Evolutionary conservation across 2,329 filamentous ascomycete species (phyloP).

Genomic region (Ophiostoma perfectum): DNA sequence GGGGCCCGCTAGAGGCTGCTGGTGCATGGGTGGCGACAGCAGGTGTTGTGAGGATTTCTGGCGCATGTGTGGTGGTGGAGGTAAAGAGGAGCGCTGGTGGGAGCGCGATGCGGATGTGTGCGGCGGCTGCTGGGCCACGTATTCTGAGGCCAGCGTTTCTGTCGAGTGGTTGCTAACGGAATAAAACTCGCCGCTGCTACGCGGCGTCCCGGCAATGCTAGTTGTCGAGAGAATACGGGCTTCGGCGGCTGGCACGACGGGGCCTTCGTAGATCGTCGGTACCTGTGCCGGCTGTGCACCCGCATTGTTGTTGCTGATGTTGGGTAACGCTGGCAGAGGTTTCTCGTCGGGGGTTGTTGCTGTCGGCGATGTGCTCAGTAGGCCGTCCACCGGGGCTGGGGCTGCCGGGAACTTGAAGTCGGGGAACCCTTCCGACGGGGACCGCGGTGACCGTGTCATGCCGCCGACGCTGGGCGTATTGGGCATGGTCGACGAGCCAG

Average conservation of each 20-base stretch:
- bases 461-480: conserved; percentile 40
- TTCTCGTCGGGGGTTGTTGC: conserved; percentile 26
- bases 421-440: conserved; percentile 43
- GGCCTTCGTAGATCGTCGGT: conserved; percentile 47
- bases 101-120: conserved; percentile 36
- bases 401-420: conserved; percentile 51
- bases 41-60: conserved; percentile 36
- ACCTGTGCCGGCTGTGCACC: conserved; percentile 28
- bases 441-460: conserved; percentile 37
- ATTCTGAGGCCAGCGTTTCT: conserved; percentile 88
- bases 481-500: conserved; percentile 41
- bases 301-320: not conserved
- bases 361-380: not conserved
- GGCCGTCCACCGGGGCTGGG: not conserved
- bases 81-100: conserved; percentile 29
- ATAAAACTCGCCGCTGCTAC: conserved; percentile 93
- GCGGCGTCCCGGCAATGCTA: conserved; percentile 71
- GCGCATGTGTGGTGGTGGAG: conserved; percentile 41
- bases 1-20: not conserved
- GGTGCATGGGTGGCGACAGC: conserved; percentile 19
- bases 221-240: conserved; percentile 70
- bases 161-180: conserved; percentile 91
- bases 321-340: conserved; percentile 33
- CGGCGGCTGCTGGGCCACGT: conserved; percentile 52
- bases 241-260: conserved; percentile 45